A percentile compares a stretch with the other conserved stretches of the same genome.
Conservation (phyloP, 2,329 filamentous ascomycete species). For the Cadophora malorum region DNA sequence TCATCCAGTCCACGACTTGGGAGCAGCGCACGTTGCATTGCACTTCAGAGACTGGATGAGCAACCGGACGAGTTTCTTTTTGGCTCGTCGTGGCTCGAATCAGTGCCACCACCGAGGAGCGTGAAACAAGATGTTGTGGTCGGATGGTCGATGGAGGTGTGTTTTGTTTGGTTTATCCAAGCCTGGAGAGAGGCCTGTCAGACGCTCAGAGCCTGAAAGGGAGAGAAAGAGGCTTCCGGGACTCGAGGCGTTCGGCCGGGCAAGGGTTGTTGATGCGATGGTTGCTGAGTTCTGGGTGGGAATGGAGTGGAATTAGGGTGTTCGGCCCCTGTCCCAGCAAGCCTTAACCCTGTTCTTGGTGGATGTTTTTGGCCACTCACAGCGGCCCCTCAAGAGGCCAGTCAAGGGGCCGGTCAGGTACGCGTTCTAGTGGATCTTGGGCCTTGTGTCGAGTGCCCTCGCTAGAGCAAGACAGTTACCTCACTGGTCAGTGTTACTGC, state of each 20-base stretch:
- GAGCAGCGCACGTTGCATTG: not conserved
- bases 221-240: slow-evolving; percentile 4
- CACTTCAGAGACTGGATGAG: slow-evolving; percentile 6
- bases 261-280: not conserved
- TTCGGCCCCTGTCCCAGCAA: slow-evolving; percentile 28
- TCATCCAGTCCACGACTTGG: not conserved
- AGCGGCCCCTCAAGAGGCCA: slow-evolving; percentile 4
- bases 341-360: slow-evolving; percentile 16
- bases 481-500: slow-evolving; percentile 13
- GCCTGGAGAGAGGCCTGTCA: not conserved
- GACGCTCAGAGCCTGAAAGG: slow-evolving; percentile 6
- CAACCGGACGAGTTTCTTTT: slow-evolving; percentile 1
- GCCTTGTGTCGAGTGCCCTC: slow-evolving; percentile 2
- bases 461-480: not conserved
- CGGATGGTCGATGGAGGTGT: slow-evolving; percentile 11
- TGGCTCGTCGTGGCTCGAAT: slow-evolving; percentile 19
- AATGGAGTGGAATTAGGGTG: slow-evolving; percentile 14
- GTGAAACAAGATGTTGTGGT: slow-evolving; percentile 16
- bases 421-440: slow-evolving; percentile 37
- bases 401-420: slow-evolving; percentile 32
- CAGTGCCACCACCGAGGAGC: slow-evolving; percentile 8
- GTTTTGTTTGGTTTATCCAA: slow-evolving; percentile 7
- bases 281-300: slow-evolving; percentile 21
- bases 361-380: slow-evolving; percentile 27
- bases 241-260: slow-evolving; percentile 11